phyloP scores from a whole-genome alignment of 352 stramenopile species.

The Globisporangium irregulare region DNA sequence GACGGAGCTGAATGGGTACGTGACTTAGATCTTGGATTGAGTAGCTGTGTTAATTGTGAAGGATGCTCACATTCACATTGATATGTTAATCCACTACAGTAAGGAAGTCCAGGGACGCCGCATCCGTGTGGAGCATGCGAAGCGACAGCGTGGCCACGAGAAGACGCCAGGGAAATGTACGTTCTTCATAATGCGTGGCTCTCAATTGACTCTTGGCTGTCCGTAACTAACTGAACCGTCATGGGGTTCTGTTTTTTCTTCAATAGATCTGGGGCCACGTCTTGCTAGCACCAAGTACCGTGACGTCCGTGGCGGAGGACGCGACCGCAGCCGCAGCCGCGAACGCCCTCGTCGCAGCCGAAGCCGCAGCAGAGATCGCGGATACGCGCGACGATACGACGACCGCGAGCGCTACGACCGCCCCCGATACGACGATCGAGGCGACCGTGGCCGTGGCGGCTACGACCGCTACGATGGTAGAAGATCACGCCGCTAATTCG shows the following conservation, averaged over 20 bases:
- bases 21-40: not conserved
- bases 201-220: not conserved
- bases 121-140: conserved; percentile 78
- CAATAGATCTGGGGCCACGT: conserved; percentile 62
- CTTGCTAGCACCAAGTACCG: conserved; percentile 73
- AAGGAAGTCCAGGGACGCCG: conserved; percentile 72
- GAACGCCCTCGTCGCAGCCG: conserved; percentile 37
- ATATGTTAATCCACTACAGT: conserved; percentile 25
- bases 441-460: conserved; percentile 39
- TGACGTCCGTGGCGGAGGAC: conserved; percentile 18
- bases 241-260: not conserved
- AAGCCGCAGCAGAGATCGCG: conserved; percentile 45
- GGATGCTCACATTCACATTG: conserved; percentile 4
- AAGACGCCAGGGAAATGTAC: conserved; percentile 85
- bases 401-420: conserved; percentile 41
- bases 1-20: conserved; percentile 77
- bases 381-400: conserved; percentile 40
- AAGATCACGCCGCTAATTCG: conserved; percentile 32
- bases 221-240: not conserved
- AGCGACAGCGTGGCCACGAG: conserved; percentile 74
- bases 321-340: conserved; percentile 31
- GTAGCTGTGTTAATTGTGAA: not conserved
- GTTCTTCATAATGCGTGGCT: conserved; percentile 14
- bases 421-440: conserved; percentile 36
- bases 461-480: conserved; percentile 51